A percentile compares a stretch with the other conserved stretches of the same genome.
These are phyloP conservation scores for Moricandia moricandioides DNA, from an alignment of 345 rosid genomes.

Conservation along the genomic window DNA sequence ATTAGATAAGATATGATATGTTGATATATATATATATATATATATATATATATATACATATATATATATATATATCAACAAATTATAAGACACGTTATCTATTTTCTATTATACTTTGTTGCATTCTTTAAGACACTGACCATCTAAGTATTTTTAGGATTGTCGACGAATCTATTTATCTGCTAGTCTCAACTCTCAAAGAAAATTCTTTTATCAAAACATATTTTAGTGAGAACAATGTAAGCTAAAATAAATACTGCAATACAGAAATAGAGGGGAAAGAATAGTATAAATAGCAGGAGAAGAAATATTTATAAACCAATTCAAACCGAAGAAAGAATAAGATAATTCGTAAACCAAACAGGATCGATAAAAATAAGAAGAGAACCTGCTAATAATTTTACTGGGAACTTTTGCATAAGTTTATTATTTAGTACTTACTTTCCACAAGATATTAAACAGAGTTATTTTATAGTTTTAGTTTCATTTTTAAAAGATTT, in stretches of 20 bases:
- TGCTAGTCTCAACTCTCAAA: neutral
- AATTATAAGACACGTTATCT: too few species aligned
- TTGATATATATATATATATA: too few species aligned
- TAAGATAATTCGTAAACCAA: neutral
- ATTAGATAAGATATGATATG: too few species aligned
- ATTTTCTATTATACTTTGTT: neutral
- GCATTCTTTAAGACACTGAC: slow-evolving; percentile 11
- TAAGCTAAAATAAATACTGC: neutral
- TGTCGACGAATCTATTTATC: neutral
- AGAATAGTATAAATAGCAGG: neutral
- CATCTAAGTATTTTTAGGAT: neutral
- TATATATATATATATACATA: too few species aligned
- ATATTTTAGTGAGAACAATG: neutral
- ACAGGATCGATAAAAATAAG: neutral
- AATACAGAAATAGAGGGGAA: neutral
- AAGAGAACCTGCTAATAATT: neutral
- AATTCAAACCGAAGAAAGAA: neutral
- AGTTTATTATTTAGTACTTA: neutral
- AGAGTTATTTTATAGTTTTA: neutral
- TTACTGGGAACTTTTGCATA: neutral
- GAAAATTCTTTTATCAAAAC: too few species aligned
- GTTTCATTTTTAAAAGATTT: too few species aligned
- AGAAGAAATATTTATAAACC: neutral
- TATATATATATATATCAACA: too few species aligned
- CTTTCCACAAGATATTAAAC: neutral